A percentile compares a stretch with the other conserved stretches of the same genome.
Evolutionary conservation across 1,284 basidiomycete species (phyloP).

Genomic region (Sanghuangporus weigelae): DNA sequence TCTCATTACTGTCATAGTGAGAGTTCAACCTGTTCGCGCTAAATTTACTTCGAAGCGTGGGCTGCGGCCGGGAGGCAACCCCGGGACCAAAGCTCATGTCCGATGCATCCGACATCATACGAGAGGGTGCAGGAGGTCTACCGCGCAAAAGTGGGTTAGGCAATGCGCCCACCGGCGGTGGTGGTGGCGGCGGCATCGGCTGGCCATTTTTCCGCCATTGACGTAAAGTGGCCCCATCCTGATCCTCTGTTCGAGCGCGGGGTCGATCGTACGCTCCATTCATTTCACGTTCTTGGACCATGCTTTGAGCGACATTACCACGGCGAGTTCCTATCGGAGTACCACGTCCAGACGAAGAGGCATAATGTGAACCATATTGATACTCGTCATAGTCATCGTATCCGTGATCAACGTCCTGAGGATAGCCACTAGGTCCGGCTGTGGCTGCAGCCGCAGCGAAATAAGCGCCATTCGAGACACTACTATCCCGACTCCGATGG

Average conservation of each 20-base stretch:
- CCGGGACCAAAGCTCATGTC: slow-evolving; percentile 48
- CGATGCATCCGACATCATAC: slow-evolving; percentile 45
- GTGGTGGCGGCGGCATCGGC: slow-evolving; percentile 21
- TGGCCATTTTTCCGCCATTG: slow-evolving; percentile 49
- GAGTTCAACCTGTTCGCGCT: slow-evolving; percentile 59
- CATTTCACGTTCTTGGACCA: slow-evolving; percentile 49
- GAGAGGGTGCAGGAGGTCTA: slow-evolving; percentile 41
- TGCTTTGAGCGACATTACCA: slow-evolving; percentile 50
- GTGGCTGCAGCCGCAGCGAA: slow-evolving; percentile 24
- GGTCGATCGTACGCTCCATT: slow-evolving; percentile 45
- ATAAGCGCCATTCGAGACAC: slow-evolving; percentile 23
- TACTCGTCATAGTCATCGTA: slow-evolving; percentile 72
- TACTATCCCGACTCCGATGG: slow-evolving; percentile 23
- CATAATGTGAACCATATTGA: slow-evolving; percentile 42
- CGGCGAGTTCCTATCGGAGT: slow-evolving; percentile 58
- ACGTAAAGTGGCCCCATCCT: slow-evolving; percentile 55
- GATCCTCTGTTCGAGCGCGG: slow-evolving; percentile 71
- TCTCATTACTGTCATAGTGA: slow-evolving; percentile 41
- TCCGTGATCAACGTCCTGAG: slow-evolving; percentile 62
- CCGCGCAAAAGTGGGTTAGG: slow-evolving; percentile 22
- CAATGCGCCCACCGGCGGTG: slow-evolving; percentile 19
- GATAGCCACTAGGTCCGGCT: slow-evolving; percentile 51
- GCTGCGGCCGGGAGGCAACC: slow-evolving; percentile 35
- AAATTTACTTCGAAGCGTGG: slow-evolving; percentile 61
- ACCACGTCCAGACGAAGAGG: slow-evolving; percentile 50